A percentile compares a stretch with the other conserved stretches of the same genome.
Evolutionary conservation across 176 grass and related monocot species (phyloP).

Genomic region (Oryza longistaminata): DNA sequence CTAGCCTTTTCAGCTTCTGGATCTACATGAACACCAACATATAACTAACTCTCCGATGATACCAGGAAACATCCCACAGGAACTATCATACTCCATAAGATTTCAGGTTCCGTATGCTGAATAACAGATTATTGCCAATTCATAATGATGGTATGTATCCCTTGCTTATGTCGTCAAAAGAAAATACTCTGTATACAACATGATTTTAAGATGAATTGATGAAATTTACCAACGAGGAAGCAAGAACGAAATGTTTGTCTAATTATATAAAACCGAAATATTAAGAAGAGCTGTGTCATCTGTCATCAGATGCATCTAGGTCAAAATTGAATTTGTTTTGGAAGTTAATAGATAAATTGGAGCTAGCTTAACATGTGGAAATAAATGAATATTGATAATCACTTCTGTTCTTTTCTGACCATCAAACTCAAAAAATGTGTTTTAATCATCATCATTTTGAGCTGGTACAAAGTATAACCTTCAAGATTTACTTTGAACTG

Average conservation of each 20-base stretch:
- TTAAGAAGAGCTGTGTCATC: not conserved
- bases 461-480: not conserved
- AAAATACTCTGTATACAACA: not conserved
- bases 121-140: constrained; percentile 7
- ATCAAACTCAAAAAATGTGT: not conserved
- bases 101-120: not conserved
- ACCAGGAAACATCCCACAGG: not conserved
- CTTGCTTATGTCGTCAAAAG: not conserved
- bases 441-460: not conserved
- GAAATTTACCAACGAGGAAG: not conserved
- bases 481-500: not conserved
- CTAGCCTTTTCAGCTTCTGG: constrained; percentile 42
- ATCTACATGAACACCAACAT: constrained; percentile 33
- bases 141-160: not conserved
- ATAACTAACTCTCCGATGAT: not conserved
- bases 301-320: constrained; percentile 1
- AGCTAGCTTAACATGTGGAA: not conserved
- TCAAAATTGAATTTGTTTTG: not conserved
- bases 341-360: not conserved
- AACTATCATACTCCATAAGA: constrained; percentile 6
- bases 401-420: not conserved
- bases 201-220: not conserved
- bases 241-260: not conserved
- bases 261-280: not conserved
- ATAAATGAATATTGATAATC: not conserved